Conservation (phyloP, 805 yeast genomes). For the Metschnikowia cubensis region DNA sequence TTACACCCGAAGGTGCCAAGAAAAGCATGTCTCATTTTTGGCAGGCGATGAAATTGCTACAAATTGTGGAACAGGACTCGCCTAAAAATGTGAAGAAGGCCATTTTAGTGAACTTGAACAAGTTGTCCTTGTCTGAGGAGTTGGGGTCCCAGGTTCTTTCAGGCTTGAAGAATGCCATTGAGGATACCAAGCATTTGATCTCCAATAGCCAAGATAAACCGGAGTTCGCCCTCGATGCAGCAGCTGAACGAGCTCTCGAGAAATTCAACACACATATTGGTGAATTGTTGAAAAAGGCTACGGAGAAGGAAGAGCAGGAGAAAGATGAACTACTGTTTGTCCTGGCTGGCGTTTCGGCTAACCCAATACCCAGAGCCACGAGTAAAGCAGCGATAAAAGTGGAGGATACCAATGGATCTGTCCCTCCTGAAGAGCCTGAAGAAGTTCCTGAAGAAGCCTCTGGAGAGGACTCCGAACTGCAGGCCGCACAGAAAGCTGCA, state of each 20-base stretch:
- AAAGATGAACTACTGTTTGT: constrained; percentile 5
- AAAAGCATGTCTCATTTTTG: constrained; percentile 51
- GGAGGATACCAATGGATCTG: neutral
- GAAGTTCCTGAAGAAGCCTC: neutral
- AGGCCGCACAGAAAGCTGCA: neutral
- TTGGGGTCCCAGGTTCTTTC: constrained; percentile 27
- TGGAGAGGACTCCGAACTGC: neutral
- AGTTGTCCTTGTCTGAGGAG: constrained; percentile 34
- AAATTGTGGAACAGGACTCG: constrained; percentile 46
- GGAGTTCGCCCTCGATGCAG: constrained; percentile 32
- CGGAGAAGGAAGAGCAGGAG: constrained; percentile 16
- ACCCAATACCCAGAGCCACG: neutral
- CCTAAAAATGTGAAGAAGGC: constrained; percentile 51
- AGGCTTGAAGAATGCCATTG: constrained; percentile 32
- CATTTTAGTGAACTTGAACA: constrained; percentile 47
- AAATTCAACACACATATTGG: constrained; percentile 26
- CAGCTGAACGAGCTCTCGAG: constrained; percentile 29
- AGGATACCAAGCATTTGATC: constrained; percentile 29
- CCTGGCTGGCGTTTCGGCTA: neutral
- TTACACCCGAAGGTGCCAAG: constrained; percentile 36
- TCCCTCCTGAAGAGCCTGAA: neutral
- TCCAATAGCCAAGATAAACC: constrained; percentile 20
- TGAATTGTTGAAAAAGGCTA: constrained; percentile 23
- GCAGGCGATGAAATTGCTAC: constrained; percentile 53
- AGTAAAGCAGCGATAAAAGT: neutral